These are phyloP conservation scores for Fusarium odoratissimum DNA, from an alignment of 2,329 filamentous ascomycete species.

Conservation along the genomic window DNA sequence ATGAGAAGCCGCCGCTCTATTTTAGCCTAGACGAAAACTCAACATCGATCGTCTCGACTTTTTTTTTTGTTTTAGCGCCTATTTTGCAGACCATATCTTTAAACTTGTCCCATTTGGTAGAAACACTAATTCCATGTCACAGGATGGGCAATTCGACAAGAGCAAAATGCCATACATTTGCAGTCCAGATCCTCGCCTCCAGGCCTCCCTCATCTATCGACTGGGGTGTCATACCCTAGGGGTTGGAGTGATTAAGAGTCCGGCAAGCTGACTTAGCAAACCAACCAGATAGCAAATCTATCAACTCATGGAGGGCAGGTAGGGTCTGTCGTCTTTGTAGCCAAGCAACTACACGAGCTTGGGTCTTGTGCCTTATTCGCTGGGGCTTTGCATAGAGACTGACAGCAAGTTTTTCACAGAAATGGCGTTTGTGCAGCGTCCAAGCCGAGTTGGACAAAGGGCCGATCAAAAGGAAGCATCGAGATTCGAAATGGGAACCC, in stretches of 20 bases:
- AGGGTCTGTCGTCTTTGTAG: background rate
- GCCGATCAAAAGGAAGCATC: constrained; percentile 31
- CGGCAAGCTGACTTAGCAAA: background rate
- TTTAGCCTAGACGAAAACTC: background rate
- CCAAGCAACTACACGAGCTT: constrained; percentile 23
- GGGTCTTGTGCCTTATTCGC: constrained; percentile 5
- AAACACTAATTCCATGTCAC: constrained; percentile 18
- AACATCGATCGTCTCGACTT: constrained; percentile 2
- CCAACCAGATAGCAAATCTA: background rate
- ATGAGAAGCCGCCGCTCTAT: constrained; percentile 1
- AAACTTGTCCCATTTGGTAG: constrained; percentile 7
- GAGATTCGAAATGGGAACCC: constrained; percentile 24
- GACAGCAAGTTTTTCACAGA: constrained; percentile 18
- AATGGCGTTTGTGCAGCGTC: constrained; percentile 20
- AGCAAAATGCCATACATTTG: constrained; percentile 4
- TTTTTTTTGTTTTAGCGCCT: constrained; percentile 3
- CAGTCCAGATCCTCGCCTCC: background rate
- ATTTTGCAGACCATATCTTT: background rate
- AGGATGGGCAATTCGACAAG: constrained; percentile 11
- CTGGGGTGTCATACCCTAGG: background rate
- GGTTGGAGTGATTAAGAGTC: background rate
- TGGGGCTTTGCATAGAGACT: constrained; percentile 2
- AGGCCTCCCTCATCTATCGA: background rate
- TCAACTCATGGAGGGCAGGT: background rate
- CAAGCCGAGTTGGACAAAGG: constrained; percentile 19